Base-by-base conservation (phyloP, 805 yeast genomes). In the Cyberlindnera amylophila region DNA sequence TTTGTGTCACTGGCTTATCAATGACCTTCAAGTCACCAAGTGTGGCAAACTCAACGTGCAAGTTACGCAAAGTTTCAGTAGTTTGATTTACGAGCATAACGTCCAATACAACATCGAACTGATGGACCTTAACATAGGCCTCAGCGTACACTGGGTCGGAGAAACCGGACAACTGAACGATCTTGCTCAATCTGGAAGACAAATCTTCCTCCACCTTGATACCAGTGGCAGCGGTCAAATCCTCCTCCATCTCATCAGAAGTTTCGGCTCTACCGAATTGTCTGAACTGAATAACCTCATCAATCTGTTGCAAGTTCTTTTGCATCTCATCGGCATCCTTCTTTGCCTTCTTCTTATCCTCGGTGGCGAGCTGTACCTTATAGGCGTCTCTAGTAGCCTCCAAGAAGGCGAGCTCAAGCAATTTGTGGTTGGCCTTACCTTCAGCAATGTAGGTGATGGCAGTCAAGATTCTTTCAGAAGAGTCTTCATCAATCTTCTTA, bases 111-210 rank as follows among this genome's bases (percentile, higher is more conserved):
- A 93, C 95, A 63, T 95, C 98, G 62, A 85, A 93, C 67, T 95
- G 98, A 58, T 90, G 96, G n/a, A 88, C 93, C 52, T 86, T 86
- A 52, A 93, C 87, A 58, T 85, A 87, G 0, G 97, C 99, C 68
- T 93, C 99, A 6, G 96, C 98, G 62, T 93, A 93, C 27, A 93
- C 95, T 16, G 98, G 96, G 63, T 93, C 99, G 0, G 96, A 86
- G 65, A 89, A 93, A 14, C 99, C 99, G n/a, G 99, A 91, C 53
- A 93, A 75, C 62, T 87, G 98, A 38, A 88, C 81, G 56, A 95
- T 86, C 64, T 87, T 89, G 64, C 80, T 84, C 58, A 93, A 75
- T 66, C 87, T 84, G 1, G 96, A 88, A 6, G 86, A 71, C 48
- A 81, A 67, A 36, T 79, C 77, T 55, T 76, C 85, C 50, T 73